phyloP scores from a whole-genome alignment of 768 basidiomycete species.

The Clavulina sp. region DNA sequence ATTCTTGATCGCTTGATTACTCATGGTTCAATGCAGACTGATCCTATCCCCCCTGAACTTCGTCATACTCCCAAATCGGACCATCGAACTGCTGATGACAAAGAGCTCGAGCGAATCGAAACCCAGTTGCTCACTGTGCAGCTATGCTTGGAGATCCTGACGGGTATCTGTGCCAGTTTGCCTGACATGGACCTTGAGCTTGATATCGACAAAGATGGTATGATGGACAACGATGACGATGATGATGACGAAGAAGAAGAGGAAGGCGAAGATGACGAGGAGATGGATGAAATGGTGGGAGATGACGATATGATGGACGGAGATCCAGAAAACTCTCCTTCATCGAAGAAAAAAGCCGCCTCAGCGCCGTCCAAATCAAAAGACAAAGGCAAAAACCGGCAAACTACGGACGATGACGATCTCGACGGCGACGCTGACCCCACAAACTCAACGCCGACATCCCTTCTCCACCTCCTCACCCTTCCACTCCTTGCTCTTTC shows the following conservation, averaged over 20 bases:
- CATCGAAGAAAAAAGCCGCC: too few relatives aligned
- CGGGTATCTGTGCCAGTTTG: conserved; percentile 71
- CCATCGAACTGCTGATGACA: conserved; percentile 49
- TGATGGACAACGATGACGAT: conserved; percentile 18
- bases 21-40: not conserved
- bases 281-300: too few relatives aligned
- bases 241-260: conserved; percentile 23
- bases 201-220: conserved; percentile 1
- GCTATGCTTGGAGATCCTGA: conserved; percentile 75
- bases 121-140: conserved; percentile 52
- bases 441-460: conserved; percentile 8
- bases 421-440: too few relatives aligned
- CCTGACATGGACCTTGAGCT: conserved; percentile 46
- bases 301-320: too few relatives aligned
- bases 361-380: too few relatives aligned
- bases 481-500: conserved; percentile 50
- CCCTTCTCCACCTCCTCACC: conserved; percentile 45
- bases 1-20: not conserved
- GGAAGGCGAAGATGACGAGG: conserved; percentile 27
- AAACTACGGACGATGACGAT: too few relatives aligned
- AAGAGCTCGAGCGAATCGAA: conserved; percentile 60
- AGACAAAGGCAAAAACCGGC: too few relatives aligned
- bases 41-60: conserved; percentile 23
- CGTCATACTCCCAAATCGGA: conserved; percentile 59
- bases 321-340: too few relatives aligned